Percentiles rank a stretch among this genome's conserved stretches.
Conservation (phyloP, 2,329 filamentous ascomycete species). For the Ceratocystis variospora region DNA sequence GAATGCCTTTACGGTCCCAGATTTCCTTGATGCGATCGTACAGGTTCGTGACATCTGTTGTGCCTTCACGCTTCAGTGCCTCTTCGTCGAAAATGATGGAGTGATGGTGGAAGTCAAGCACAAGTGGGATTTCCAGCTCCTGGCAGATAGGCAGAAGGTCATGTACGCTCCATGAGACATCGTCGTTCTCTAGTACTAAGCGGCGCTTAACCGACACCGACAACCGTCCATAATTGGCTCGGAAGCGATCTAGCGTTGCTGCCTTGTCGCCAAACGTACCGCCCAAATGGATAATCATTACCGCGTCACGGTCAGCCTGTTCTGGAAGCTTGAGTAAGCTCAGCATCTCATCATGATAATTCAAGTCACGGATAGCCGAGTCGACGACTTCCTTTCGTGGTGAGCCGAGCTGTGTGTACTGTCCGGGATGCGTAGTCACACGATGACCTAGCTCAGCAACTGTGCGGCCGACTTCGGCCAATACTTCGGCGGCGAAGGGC, state of each 20-base stretch:
- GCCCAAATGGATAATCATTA: slow-evolving; percentile 92
- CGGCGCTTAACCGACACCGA: slow-evolving; percentile 61
- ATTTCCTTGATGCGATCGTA: slow-evolving; percentile 68
- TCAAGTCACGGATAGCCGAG: slow-evolving; percentile 65
- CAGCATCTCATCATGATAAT: slow-evolving; percentile 80
- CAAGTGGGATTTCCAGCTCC: slow-evolving; percentile 83
- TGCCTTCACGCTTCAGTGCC: slow-evolving; percentile 75
- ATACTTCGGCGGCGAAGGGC: slow-evolving; percentile 64
- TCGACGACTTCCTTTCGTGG: slow-evolving; percentile 63
- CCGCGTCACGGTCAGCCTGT: slow-evolving; percentile 69
- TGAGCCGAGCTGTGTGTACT: slow-evolving; percentile 83
- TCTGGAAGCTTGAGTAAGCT: slow-evolving; percentile 60
- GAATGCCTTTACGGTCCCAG: slow-evolving; percentile 73
- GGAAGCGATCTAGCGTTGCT: slow-evolving; percentile 65
- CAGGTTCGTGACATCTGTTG: slow-evolving; percentile 59
- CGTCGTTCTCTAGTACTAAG: slow-evolving; percentile 85
- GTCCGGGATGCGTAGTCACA: slow-evolving; percentile 80
- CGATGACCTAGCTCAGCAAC: slow-evolving; percentile 69
- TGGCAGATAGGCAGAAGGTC: slow-evolving; percentile 82
- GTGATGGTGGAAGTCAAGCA: slow-evolving; percentile 89
- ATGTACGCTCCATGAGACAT: slow-evolving; percentile 84
- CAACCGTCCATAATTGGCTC: slow-evolving; percentile 55
- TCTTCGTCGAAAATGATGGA: slow-evolving; percentile 77
- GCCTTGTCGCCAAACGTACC: slow-evolving; percentile 78
- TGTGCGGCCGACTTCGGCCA: slow-evolving; percentile 64